Evolutionary conservation across 352 stramenopile genomes (phyloP), one percentile per base, ranked within the genome.

Genomic region (Blastocystis sp.): DNA sequence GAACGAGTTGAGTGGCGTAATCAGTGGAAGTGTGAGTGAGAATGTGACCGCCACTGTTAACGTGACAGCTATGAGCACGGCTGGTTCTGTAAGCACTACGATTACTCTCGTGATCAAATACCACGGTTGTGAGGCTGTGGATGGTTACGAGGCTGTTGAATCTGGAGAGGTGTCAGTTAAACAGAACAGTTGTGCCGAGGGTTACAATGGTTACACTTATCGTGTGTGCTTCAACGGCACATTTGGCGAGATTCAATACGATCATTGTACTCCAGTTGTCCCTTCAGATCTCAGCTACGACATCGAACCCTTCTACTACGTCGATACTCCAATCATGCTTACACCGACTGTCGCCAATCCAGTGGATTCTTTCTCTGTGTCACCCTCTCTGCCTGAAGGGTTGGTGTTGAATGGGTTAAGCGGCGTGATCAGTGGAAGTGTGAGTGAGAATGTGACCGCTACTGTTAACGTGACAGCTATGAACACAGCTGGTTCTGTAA

Each of bases 381-480:
- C 6, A 1, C 59, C 74, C 51, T 66, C 55, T 2, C 10, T 82
- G 2, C 74, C 74, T 2, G 4, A 31, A 6, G 74, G 74, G 24
- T 50, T 82, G 24, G 16, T 26, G 35, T 16, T 82, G 21, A 67
- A 66, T 33, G 21, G 4, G 3, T 10, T 12, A 2, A 82, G 19
- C 2, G 74, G 74, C 33, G 24, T 70, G 26, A 82, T 82, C 31
- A 55, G 26, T 67, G 45, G 45, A 55, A 55, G 45, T 55, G 45
- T 55, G 9, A 0, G 0, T 0, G 16, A 6, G 0, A 55, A 55
- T 16, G 16, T 55, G 45, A 55, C 45, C 9, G 16, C 16, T 0
- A 0, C 45, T 16, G 16, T 16, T 55, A 55, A 6, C 16, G 16
- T 55, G 6, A 45, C 45, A 55, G 50, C 50, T n/a, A 77, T 29